A percentile compares a stretch with the other conserved stretches of the same genome.
Conservation (phyloP, 2,329 filamentous ascomycete species). For the Graphiopsis chlorocephala region DNA sequence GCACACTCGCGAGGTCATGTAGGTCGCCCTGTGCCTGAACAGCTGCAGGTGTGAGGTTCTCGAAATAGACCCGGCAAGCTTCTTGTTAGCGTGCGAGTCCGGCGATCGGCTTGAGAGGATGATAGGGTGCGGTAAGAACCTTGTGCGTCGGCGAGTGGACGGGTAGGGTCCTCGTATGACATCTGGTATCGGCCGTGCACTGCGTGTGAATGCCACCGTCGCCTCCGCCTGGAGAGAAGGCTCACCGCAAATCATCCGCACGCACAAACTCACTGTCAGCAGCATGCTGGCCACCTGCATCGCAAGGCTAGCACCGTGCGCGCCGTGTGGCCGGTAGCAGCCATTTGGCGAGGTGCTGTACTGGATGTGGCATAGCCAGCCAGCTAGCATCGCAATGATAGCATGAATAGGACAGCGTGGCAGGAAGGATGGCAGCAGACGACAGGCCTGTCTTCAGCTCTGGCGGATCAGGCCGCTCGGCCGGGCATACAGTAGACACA, state of each 20-base stretch:
- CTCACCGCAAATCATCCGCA: slow-evolving; percentile 14
- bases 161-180: slow-evolving; percentile 17
- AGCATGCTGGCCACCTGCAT: slow-evolving; percentile 1
- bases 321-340: background rate
- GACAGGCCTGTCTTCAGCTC: slow-evolving; percentile 3
- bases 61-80: slow-evolving; percentile 16
- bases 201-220: slow-evolving; percentile 15
- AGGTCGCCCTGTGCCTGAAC: slow-evolving; percentile 15
- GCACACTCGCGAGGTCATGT: slow-evolving; percentile 12
- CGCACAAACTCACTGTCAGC: slow-evolving; percentile 4
- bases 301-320: background rate
- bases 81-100: slow-evolving; percentile 13
- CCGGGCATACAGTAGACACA: background rate
- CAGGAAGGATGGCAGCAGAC: background rate
- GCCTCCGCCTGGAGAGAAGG: background rate
- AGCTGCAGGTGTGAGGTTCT: slow-evolving; percentile 16
- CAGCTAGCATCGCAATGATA: background rate
- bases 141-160: slow-evolving; percentile 10
- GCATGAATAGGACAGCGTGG: background rate
- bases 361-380: background rate
- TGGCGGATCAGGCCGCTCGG: background rate
- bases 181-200: slow-evolving; percentile 12
- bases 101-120: slow-evolving; percentile 11
- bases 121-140: slow-evolving; percentile 17
- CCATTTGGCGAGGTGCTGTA: background rate